A percentile compares a stretch with the other conserved stretches of the same genome.
Conservation (phyloP, 352 stramenopile genomes). For the Phytophthora melonis region DNA sequence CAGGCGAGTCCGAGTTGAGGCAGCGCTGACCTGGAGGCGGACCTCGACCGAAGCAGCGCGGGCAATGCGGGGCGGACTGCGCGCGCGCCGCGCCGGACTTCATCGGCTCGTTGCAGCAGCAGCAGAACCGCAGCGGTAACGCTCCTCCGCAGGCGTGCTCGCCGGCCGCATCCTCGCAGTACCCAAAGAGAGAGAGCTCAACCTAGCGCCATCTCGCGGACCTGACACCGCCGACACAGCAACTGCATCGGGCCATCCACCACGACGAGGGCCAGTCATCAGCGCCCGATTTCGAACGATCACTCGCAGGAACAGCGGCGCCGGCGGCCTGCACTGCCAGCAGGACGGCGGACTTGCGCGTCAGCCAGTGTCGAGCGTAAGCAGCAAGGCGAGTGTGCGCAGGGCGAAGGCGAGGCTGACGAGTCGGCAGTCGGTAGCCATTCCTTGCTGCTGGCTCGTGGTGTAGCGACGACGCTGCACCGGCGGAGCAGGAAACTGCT, state of each 20-base stretch:
- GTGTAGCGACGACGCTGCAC: background rate
- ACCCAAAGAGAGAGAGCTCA: background rate
- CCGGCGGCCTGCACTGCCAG: background rate
- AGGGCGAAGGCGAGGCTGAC: background rate
- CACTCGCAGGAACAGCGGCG: background rate
- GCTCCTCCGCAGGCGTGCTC: background rate
- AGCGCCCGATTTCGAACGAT: constrained; percentile 17
- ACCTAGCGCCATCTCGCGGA: constrained; percentile 16
- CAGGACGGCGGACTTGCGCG: background rate
- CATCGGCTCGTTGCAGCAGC: too few relatives aligned
- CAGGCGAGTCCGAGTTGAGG: background rate
- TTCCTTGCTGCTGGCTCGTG: background rate
- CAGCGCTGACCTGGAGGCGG: too few relatives aligned
- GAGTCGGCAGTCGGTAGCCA: background rate
- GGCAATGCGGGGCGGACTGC: background rate
- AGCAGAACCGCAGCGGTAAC: too few relatives aligned
- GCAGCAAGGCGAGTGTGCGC: background rate
- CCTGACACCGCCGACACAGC: constrained; percentile 23
- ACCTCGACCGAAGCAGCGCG: background rate
- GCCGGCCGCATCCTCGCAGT: constrained; percentile 4
- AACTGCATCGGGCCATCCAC: constrained; percentile 5
- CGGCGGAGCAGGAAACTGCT: constrained; percentile 26
- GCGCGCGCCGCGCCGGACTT: too few relatives aligned
- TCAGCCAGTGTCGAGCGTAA: background rate
- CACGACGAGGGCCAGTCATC: constrained; percentile 7